A percentile compares a stretch with the other conserved stretches of the same genome.
Conservation (phyloP, 148 eudicot species). For the Chenopodium suecicum region DNA sequence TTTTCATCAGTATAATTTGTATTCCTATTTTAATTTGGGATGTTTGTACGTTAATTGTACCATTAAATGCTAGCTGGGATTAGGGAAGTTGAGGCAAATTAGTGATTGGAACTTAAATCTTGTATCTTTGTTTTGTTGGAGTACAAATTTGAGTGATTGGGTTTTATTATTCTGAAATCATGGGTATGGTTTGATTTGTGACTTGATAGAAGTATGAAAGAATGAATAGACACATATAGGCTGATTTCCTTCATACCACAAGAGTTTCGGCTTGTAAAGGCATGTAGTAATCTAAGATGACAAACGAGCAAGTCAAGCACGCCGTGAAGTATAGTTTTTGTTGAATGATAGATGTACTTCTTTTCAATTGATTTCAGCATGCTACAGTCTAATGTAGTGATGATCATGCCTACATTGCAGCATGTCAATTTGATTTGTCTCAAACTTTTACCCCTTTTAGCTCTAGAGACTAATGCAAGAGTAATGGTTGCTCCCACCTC, state of each 20-base stretch:
- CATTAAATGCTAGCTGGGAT: no score
- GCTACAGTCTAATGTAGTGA: background rate
- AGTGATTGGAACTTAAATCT: background rate
- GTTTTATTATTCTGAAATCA: no score
- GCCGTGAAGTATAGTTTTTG: background rate
- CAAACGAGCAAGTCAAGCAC: background rate
- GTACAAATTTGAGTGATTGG: no score
- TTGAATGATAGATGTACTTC: background rate
- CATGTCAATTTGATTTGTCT: background rate
- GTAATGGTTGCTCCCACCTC: background rate
- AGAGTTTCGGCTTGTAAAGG: background rate
- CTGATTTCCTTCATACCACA: no score
- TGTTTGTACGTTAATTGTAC: background rate
- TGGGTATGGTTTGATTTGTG: background rate
- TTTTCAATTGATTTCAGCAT: background rate
- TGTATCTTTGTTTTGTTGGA: no score
- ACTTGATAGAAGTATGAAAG: background rate
- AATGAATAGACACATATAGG: background rate
- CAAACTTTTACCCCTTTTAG: background rate
- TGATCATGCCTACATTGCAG: background rate
- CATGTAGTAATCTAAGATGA: background rate
- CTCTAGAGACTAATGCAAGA: background rate
- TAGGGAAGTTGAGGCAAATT: no score
- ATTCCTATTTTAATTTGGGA: background rate
- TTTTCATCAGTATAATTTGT: background rate